Conservation (phyloP, 176 grass and related monocot species). For the Ampelocalamus luodianensis region DNA sequence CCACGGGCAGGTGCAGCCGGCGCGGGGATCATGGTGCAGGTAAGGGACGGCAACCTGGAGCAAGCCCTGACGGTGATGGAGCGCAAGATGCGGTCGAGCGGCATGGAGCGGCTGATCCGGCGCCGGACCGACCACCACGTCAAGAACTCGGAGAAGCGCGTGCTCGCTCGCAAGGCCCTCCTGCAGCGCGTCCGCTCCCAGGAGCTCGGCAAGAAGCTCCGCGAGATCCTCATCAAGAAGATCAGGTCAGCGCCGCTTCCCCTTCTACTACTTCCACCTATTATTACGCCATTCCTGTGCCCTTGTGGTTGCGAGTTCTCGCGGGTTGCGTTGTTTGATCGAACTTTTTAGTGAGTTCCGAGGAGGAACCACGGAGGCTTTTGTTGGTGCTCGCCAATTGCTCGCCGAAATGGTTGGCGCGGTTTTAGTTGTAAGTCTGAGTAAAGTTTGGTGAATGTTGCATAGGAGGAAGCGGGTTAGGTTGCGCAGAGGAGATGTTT, state of each 20-base stretch:
- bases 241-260: conserved; percentile 61
- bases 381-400: neutral
- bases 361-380: neutral
- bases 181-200: conserved; percentile 74
- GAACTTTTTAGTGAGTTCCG: neutral
- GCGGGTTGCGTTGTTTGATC: neutral
- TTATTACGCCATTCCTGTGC: neutral
- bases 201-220: conserved; percentile 86
- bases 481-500: neutral
- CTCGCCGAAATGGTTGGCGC: conserved; percentile 31
- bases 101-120: conserved; percentile 83
- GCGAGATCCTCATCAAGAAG: conserved; percentile 83
- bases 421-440: neutral
- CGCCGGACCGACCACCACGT: conserved; percentile 65
- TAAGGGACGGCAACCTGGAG: conserved; percentile 88
- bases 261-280: neutral
- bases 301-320: conserved; percentile 2
- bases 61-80: conserved; percentile 72
- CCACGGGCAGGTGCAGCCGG: conserved; percentile 37
- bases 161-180: conserved; percentile 89
- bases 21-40: conserved; percentile 74
- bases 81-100: conserved; percentile 78
- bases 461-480: neutral
- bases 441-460: neutral
- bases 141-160: conserved; percentile 95